Conservation (phyloP, 2,329 filamentous ascomycete species). For the Proliferodiscus dingleyae region DNA sequence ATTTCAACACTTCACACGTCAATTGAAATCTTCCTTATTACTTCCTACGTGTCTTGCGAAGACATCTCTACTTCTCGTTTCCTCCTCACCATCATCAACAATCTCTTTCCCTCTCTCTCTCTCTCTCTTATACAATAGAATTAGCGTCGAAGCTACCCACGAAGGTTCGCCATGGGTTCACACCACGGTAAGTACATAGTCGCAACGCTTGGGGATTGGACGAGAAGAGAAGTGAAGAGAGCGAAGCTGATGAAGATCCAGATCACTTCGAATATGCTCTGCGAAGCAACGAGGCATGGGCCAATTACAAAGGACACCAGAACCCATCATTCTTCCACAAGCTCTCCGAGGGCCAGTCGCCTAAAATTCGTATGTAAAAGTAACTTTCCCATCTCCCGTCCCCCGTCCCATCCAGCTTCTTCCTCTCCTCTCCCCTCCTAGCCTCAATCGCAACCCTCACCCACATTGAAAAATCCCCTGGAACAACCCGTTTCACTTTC, state of each 20-base stretch:
- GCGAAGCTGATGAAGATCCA: conserved; percentile 1
- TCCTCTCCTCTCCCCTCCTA: too few species aligned
- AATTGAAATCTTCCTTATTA: too few species aligned
- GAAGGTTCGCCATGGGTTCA: background rate
- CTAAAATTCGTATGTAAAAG: conserved; percentile 55
- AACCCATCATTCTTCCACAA: conserved; percentile 68
- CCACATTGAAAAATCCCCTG: background rate
- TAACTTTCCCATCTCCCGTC: too few species aligned
- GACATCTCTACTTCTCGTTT: too few species aligned
- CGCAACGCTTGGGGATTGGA: background rate
- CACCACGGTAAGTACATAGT: background rate
- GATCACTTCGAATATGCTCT: conserved; percentile 53
- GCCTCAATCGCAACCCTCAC: background rate
- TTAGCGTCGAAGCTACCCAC: background rate
- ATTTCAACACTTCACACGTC: too few species aligned
- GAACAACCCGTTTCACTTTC: background rate
- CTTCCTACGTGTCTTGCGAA: too few species aligned
- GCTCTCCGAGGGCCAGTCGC: conserved; percentile 62
- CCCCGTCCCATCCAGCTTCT: too few species aligned
- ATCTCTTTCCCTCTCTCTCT: background rate
- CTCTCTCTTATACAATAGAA: too few species aligned
- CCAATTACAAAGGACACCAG: conserved; percentile 56
- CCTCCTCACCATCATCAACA: too few species aligned
- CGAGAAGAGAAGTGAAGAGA: background rate
- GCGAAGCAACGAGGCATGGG: conserved; percentile 67